A percentile compares a stretch with the other conserved stretches of the same genome.
phyloP scores from a whole-genome alignment of 345 rosid genomes.

The Eucalyptus camaldulensis region DNA sequence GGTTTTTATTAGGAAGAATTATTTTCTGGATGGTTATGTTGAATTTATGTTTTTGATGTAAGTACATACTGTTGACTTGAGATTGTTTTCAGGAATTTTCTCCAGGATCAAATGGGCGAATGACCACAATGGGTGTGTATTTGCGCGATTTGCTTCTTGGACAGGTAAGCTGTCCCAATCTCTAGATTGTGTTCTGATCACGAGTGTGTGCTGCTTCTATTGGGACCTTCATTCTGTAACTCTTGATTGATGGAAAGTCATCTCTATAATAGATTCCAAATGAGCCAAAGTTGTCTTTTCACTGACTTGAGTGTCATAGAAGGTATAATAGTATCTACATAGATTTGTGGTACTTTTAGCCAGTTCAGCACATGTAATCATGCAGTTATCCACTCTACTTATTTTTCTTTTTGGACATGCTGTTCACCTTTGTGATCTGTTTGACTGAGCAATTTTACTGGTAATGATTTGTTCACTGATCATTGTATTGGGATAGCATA shows the following conservation, averaged over 20 bases:
- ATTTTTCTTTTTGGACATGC: background rate
- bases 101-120: constrained; percentile 75
- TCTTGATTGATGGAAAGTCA: background rate
- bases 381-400: background rate
- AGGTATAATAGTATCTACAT: background rate
- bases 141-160: constrained; percentile 96
- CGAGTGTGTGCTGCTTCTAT: background rate
- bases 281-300: background rate
- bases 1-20: background rate
- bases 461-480: background rate
- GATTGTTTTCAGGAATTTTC: constrained; percentile 63
- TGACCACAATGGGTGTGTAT: constrained; percentile 87
- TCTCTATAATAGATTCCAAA: background rate
- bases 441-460: background rate
- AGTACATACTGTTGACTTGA: background rate
- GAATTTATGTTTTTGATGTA: background rate
- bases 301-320: background rate
- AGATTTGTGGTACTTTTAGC: background rate
- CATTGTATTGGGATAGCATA: background rate
- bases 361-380: background rate
- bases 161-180: constrained; percentile 43
- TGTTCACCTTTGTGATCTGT: background rate
- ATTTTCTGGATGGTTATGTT: background rate
- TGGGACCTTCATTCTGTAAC: background rate
- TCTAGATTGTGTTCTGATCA: background rate